Percentiles rank a stretch among this genome's conserved stretches.
phyloP scores from a whole-genome alignment of 208 protist species.

The Acanthamoeba lenticulata region DNA sequence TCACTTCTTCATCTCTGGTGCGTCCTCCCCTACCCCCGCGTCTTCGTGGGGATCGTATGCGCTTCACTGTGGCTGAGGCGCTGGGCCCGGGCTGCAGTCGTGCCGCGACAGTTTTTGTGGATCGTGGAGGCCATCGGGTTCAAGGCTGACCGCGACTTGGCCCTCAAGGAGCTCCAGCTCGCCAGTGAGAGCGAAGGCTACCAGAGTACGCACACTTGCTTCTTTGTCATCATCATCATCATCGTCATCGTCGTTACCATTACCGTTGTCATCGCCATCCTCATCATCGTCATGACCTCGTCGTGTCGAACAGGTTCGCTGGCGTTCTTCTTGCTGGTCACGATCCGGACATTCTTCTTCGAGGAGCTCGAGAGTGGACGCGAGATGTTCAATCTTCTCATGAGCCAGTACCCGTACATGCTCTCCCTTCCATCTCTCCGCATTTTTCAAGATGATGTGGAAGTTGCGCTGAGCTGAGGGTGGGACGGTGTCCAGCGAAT shows the following conservation, averaged over 20 bases:
- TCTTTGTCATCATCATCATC: not conserved
- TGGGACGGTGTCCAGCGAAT: not conserved
- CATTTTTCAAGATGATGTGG: not conserved
- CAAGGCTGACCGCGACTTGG: conserved; percentile 6
- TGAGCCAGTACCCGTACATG: not conserved
- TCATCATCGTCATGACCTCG: not conserved
- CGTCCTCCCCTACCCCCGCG: not conserved
- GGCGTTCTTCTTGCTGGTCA: conserved; percentile 9
- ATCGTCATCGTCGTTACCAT: not conserved
- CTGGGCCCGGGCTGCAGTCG: too few species aligned
- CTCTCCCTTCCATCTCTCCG: not conserved
- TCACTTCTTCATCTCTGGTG: conserved; percentile 50
- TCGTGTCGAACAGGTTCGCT: not conserved
- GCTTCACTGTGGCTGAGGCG: too few species aligned
- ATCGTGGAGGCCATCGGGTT: conserved; percentile 38
- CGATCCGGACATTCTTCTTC: conserved; percentile 22
- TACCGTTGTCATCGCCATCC: not conserved
- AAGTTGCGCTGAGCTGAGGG: too few species aligned
- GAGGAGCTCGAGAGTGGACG: not conserved
- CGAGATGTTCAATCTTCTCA: conserved; percentile 2
- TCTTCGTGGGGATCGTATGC: too few species aligned
- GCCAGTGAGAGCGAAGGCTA: not conserved
- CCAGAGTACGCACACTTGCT: not conserved
- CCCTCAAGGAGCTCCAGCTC: not conserved
- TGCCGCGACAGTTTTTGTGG: conserved; percentile 38